Base-by-base conservation (phyloP, 2,329 filamentous ascomycete species). In the Aspergillus fructus region DNA sequence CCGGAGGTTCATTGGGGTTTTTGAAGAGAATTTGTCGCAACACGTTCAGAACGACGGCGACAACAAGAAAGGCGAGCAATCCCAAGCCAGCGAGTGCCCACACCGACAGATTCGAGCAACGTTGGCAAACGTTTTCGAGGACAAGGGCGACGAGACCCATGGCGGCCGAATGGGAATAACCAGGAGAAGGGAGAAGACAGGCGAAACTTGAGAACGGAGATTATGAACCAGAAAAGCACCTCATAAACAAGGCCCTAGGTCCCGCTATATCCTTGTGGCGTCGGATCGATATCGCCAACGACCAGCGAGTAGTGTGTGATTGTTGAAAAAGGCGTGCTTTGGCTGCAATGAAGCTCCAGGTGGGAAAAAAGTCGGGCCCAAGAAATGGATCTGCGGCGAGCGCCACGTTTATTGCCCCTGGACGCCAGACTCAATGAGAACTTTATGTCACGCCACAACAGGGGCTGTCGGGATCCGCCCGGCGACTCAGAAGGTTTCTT, bases 21-120 rank as follows among this genome's bases (percentile, higher is more conserved):
- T 85, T 90, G 79, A 91, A 86, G 61, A 97, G 78, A 56, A 96
- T 66, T 77, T 97, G 93, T 62, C 82, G 82, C 65, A 90, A 70
- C 63, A 97, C 87, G 75, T 97, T 97, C 78, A 93, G 69, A 59
- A 90, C 71, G 56, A 97, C 83, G 17, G 86, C 75, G 43, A 84
- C 66, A 30, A 77, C 73, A 63, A 85, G 65, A 69, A 85, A 77
- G 63, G 78, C 75, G 64, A 76, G 66, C 59, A 81, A 65, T 50
- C 70, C 79, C 47, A 79, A 67, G 37, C 72, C 70, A 53, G 75
- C 67, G 53, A 85, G 68, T 47, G 79, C 74, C 70, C 77, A 80
- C 47, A 74, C 71, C 52, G 74, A 79, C 66, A 72, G 77, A 65
- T 67, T 74, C 56, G 77, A 74, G 76, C 76, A 81, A 64, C 73